Evolutionary conservation across 2,329 filamentous ascomycete genomes (phyloP), one percentile per base, ranked within the genome.

Genomic region (Acrodontium crateriforme): DNA sequence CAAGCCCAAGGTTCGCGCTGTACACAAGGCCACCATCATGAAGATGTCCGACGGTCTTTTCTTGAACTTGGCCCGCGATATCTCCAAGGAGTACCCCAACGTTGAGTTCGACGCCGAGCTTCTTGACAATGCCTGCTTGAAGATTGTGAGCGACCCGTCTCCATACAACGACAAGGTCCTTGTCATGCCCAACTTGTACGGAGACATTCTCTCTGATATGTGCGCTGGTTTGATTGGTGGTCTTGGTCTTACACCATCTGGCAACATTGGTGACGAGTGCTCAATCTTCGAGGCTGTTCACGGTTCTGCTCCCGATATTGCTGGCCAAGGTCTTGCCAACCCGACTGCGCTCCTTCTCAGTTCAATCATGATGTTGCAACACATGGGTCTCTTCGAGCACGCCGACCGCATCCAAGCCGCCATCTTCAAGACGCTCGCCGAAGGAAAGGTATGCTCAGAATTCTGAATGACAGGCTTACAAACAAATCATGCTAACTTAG

Each of bases 1-100:
- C 63, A 81, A 82, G 69, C 85, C 75, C 57, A 94, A 94, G 79
- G 87, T 95, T 52, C 83, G 85, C 53, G 87, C 84, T 35, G 85
- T 95, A 40, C 89, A 98, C 79, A 98, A 98, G 74, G 89, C 89
- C 58, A 95, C 89, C 55, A 98, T 98, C 67, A 98, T 98, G 89
- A 98, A 98, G 76, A 92, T 94, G 82, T 87, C 79, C 55, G 89
- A 98, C 59, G 89, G 89, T 65, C 81, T 98, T 38, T 98, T 98
- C 76, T 72, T 98, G 46, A 80, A 71, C 60, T 83, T 79, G 38
- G 89, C 78, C 46, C 67, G 75, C 45, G 72, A 89, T 37, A 74
- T 98, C 44, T 70, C 83, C 59, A 92, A 92, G 74, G 85, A 95
- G 55, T 98, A 81, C 73, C 89, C 89, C 40, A 69, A 76, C 47